Conservation (phyloP, 768 basidiomycete species). For the Boletus vinaceobasis region DNA sequence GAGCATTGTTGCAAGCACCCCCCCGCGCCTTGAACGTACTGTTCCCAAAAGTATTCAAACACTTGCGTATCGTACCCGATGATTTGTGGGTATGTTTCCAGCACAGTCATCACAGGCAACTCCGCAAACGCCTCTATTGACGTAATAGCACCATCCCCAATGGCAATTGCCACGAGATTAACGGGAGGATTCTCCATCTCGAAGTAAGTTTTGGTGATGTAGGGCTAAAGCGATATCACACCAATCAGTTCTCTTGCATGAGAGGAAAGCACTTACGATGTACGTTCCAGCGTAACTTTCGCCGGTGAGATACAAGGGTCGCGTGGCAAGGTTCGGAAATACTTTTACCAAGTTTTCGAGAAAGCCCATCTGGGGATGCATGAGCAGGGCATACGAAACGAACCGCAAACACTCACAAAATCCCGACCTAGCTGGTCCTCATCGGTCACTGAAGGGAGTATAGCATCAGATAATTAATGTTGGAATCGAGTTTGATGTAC, state of each 20-base stretch:
- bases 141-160: constrained; percentile 59
- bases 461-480: neutral
- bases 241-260: neutral
- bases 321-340: constrained; percentile 62
- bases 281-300: constrained; percentile 74
- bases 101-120: constrained; percentile 53
- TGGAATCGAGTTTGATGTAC: constrained; percentile 4
- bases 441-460: constrained; percentile 40
- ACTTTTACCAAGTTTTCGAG: constrained; percentile 67
- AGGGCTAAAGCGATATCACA: constrained; percentile 47
- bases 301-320: constrained; percentile 67
- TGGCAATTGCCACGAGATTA: constrained; percentile 59
- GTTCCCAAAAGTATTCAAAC: constrained; percentile 62
- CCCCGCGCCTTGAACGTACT: constrained; percentile 40
- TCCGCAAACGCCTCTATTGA: constrained; percentile 46
- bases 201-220: constrained; percentile 71
- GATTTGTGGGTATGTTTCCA: constrained; percentile 74
- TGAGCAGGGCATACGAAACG: neutral
- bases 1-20: neutral
- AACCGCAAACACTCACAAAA: constrained; percentile 36
- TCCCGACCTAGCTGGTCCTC: constrained; percentile 60
- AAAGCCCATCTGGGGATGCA: constrained; percentile 56
- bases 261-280: constrained; percentile 48
- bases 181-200: constrained; percentile 59
- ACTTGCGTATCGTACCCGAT: constrained; percentile 67